Base-by-base conservation (phyloP, 163 green algal genomes). In the Botryococcus braunii region DNA sequence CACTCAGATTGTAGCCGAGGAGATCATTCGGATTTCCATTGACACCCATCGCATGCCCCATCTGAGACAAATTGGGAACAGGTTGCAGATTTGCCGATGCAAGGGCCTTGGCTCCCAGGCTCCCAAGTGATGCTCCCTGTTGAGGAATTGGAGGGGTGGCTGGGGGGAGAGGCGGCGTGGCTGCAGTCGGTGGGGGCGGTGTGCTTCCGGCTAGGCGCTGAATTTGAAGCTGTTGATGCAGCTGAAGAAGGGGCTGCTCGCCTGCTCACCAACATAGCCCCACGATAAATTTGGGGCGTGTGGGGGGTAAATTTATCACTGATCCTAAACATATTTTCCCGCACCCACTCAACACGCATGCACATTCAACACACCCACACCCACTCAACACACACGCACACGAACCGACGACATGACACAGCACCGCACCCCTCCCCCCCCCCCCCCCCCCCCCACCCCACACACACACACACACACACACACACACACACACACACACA, bases 1-100 rank as follows among this genome's bases (percentile, higher is more conserved):
- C 92, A 60, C 94, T 85, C 8, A 89, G 62, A 21, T 76, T 82
- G 34, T 73, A 31, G 25, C 60, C 21, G 32, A 69, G 8, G 46
- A 46, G 47, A 8, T 38, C 59, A 4, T 49, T 66, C 35, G 32
- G 47, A 21, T 4, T 25, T 23, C 59, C 59, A 25, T 27, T 21
- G 34, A 66, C 27, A 47, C 35, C 27, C 68, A 48, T 50, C 66
- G 65, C 65, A 25, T 49, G 49, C 23, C 49, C 65, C 23, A 59
- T 17, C 4, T 49, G 49, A 9, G 66, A 55, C 5, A 58, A 57
- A 60, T 73, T 73, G 0, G 67, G n/a, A n/a, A n/a, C 66, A 13
- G 66, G 43, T 25, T 68, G 34, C 36, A 43, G 43, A 43, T 66
- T 43, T 36, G 40, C 41, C 49, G 38, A 38, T 31, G 1, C 62